Evolutionary conservation across 352 stramenopile genomes (phyloP).

Genomic region (Phytophthora megakarya): DNA sequence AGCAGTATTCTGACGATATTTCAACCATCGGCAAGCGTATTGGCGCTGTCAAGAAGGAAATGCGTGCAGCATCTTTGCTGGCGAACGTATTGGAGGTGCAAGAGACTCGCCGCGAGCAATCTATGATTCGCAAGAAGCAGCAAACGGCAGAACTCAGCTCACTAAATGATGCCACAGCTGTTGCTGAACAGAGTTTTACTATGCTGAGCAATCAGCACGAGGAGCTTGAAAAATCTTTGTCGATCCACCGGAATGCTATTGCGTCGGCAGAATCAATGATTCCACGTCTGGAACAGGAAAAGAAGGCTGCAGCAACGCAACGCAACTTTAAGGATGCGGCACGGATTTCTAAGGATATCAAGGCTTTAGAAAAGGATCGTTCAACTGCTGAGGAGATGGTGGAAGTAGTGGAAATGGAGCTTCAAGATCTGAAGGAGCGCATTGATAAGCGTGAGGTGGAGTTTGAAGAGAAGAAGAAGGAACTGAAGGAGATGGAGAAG

Average conservation of each 20-base stretch:
- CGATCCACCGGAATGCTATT: slow-evolving; percentile 80
- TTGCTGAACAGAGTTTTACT: slow-evolving; percentile 77
- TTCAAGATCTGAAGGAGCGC: slow-evolving; percentile 75
- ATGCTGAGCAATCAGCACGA: slow-evolving; percentile 79
- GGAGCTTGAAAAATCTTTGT: slow-evolving; percentile 75
- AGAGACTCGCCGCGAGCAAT: slow-evolving; percentile 69
- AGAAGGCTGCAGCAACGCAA: slow-evolving; percentile 73
- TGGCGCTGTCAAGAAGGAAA: slow-evolving; percentile 63
- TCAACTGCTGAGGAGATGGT: slow-evolving; percentile 81
- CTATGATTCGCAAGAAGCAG: slow-evolving; percentile 74
- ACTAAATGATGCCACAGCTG: slow-evolving; percentile 65
- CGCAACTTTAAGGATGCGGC: slow-evolving; percentile 90
- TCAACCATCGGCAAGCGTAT: slow-evolving; percentile 67
- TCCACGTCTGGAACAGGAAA: slow-evolving; percentile 77
- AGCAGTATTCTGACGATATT: slow-evolving; percentile 56
- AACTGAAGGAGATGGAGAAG: slow-evolving; percentile 77
- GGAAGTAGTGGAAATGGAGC: slow-evolving; percentile 82
- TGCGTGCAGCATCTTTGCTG: slow-evolving; percentile 67
- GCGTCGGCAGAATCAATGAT: slow-evolving; percentile 82
- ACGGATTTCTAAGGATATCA: slow-evolving; percentile 87
- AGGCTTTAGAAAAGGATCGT: slow-evolving; percentile 85
- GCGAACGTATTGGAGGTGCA: slow-evolving; percentile 73
- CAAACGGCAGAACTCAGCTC: slow-evolving; percentile 72
- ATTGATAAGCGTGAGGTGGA: slow-evolving; percentile 72
- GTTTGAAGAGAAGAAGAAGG: slow-evolving; percentile 79